Evolutionary conservation across 495 filamentous ascomycete genomes (phyloP).

Genomic region (Evernia prunastri): DNA sequence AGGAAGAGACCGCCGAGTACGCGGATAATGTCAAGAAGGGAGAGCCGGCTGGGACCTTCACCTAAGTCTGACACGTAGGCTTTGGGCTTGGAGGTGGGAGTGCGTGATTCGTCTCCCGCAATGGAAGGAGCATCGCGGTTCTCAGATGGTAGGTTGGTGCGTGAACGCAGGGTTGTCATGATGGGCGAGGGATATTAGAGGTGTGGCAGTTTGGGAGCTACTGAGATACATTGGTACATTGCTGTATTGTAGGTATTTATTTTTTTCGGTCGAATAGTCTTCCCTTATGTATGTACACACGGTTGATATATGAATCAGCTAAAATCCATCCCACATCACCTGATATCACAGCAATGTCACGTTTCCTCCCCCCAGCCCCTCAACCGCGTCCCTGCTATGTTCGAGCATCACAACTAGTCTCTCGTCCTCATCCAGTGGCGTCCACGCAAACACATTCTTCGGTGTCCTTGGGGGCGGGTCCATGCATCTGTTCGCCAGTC

Average conservation of each 20-base stretch:
- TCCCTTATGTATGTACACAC: too few relatives aligned
- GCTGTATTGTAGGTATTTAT: neutral
- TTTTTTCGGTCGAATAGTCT: too few relatives aligned
- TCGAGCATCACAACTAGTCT: neutral
- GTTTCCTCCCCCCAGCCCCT: neutral
- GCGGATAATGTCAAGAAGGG: slow-evolving; percentile 67
- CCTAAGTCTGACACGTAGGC: slow-evolving; percentile 15
- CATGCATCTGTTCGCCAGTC: neutral
- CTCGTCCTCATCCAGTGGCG: neutral
- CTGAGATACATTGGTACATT: too few relatives aligned
- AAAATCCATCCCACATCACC: too few relatives aligned
- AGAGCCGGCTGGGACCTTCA: slow-evolving; percentile 35
- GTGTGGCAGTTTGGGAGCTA: too few relatives aligned
- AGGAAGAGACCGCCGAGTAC: slow-evolving; percentile 63
- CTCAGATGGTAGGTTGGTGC: slow-evolving; percentile 9
- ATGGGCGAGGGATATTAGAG: too few relatives aligned
- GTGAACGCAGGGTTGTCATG: slow-evolving; percentile 30
- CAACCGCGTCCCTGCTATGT: too few relatives aligned
- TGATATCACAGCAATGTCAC: too few relatives aligned
- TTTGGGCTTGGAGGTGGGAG: slow-evolving; percentile 9
- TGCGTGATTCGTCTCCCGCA: neutral
- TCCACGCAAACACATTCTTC: neutral
- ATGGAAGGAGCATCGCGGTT: slow-evolving; percentile 12
- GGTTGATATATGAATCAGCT: too few relatives aligned
- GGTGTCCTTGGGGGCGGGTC: too few relatives aligned